Percentiles rank a stretch among this genome's conserved stretches.
phyloP scores from a whole-genome alignment of 306 rosid species.

The Begonia peltatifolia region DNA sequence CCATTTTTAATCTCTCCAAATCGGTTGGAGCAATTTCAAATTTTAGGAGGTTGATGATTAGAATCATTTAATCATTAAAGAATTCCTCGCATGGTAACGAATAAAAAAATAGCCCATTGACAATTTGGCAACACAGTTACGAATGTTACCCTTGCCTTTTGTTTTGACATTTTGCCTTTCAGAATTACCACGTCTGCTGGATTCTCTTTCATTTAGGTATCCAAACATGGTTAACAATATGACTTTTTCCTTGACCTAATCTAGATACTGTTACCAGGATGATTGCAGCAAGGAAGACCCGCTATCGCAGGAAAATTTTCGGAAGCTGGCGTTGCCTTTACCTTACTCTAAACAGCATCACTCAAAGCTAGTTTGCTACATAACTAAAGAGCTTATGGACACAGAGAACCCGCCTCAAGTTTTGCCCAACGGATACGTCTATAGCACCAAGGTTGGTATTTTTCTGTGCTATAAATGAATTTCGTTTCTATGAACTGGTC shows the following conservation, averaged over 20 bases:
- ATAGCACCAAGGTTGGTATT: conserved; percentile 64
- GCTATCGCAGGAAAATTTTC: conserved; percentile 73
- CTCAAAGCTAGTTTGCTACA: conserved; percentile 94
- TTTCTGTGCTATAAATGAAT: neutral
- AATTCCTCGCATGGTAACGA: too few species aligned
- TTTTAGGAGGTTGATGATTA: too few species aligned
- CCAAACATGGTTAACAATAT: too few species aligned
- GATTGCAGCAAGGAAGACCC: conserved; percentile 99
- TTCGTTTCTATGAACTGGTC: neutral
- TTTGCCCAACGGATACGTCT: conserved; percentile 86
- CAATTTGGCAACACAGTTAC: too few species aligned
- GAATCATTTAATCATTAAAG: too few species aligned
- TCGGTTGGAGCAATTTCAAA: too few species aligned
- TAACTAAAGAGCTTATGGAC: conserved; percentile 93
- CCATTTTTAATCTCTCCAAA: too few species aligned
- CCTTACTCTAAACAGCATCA: conserved; percentile 92
- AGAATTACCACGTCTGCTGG: too few species aligned
- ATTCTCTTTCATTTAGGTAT: too few species aligned
- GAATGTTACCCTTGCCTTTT: too few species aligned
- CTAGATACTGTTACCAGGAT: conserved; percentile 85
- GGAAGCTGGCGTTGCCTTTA: conserved; percentile 62
- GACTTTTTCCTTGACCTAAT: conserved; percentile 41
- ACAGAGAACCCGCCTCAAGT: conserved; percentile 92
- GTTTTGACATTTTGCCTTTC: too few species aligned
- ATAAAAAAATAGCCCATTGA: too few species aligned